These are phyloP conservation scores for Agrocybe pediades DNA, from an alignment of 768 basidiomycete genomes.

Conservation along the genomic window DNA sequence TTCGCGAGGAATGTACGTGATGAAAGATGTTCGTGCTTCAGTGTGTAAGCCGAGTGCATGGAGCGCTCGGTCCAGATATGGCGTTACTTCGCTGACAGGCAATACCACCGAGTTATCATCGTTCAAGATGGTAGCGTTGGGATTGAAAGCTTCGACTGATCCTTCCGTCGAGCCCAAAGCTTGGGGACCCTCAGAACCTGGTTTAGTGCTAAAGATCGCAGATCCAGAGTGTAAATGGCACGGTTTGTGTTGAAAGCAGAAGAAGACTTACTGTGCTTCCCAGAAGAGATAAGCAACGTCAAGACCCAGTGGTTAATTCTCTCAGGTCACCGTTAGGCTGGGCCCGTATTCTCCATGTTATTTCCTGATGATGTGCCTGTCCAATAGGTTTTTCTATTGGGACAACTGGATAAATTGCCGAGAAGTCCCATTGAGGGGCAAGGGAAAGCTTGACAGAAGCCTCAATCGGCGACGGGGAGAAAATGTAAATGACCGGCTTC, in stretches of 20 bases:
- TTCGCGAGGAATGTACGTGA: too few species aligned
- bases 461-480: slow-evolving; percentile 27
- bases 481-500: slow-evolving; percentile 38
- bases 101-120: neutral
- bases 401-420: slow-evolving; percentile 34
- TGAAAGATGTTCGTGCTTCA: slow-evolving; percentile 34
- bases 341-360: slow-evolving; percentile 36
- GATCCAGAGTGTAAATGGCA: too few species aligned
- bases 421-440: slow-evolving; percentile 33
- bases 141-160: neutral
- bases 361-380: slow-evolving; percentile 16
- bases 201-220: too few species aligned
- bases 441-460: slow-evolving; percentile 32
- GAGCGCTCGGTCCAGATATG: slow-evolving; percentile 35
- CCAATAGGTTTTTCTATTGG: slow-evolving; percentile 14
- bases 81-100: slow-evolving; percentile 17
- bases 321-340: slow-evolving; percentile 28
- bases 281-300: slow-evolving; percentile 40
- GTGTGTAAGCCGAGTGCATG: slow-evolving; percentile 35
- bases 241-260: too few species aligned
- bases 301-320: slow-evolving; percentile 27
- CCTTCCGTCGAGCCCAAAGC: too few species aligned
- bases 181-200: too few species aligned
- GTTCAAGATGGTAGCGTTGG: neutral
- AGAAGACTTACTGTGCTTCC: slow-evolving; percentile 10